A percentile compares a stretch with the other conserved stretches of the same genome.
phyloP scores from a whole-genome alignment of 345 rosid species.

The Citrus maxima region DNA sequence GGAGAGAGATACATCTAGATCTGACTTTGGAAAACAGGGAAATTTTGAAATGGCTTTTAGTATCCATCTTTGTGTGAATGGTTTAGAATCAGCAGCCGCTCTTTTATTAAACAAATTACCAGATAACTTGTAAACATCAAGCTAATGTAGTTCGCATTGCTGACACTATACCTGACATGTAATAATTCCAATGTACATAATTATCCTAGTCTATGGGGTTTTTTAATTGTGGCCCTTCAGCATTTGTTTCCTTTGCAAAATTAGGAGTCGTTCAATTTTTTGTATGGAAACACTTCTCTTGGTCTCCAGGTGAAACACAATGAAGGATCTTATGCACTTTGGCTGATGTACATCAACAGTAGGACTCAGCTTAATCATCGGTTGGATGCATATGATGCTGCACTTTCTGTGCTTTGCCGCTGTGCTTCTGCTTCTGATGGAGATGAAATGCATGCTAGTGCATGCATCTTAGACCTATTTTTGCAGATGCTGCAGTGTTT shows the following conservation, averaged over 20 bases:
- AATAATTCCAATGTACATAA: background rate
- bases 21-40: background rate
- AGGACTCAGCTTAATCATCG: conserved; percentile 64
- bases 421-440: conserved; percentile 37
- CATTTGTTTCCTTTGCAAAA: conserved; percentile 5
- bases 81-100: background rate
- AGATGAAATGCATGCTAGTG: conserved; percentile 49
- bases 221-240: background rate
- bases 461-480: conserved; percentile 81
- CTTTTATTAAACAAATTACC: background rate
- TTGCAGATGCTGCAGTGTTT: conserved; percentile 86
- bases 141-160: background rate
- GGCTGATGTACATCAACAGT: conserved; percentile 92
- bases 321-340: conserved; percentile 68
- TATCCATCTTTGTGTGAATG: background rate
- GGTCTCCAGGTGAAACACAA: conserved; percentile 68
- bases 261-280: conserved; percentile 17
- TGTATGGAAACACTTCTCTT: conserved; percentile 38
- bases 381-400: conserved; percentile 63
- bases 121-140: background rate
- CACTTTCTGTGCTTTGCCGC: conserved; percentile 59
- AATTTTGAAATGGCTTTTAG: background rate
- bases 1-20: background rate
- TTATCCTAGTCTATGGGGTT: background rate
- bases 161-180: background rate